phyloP scores from a whole-genome alignment of 2,329 filamentous ascomycete species.

The Exophiala bonariae region DNA sequence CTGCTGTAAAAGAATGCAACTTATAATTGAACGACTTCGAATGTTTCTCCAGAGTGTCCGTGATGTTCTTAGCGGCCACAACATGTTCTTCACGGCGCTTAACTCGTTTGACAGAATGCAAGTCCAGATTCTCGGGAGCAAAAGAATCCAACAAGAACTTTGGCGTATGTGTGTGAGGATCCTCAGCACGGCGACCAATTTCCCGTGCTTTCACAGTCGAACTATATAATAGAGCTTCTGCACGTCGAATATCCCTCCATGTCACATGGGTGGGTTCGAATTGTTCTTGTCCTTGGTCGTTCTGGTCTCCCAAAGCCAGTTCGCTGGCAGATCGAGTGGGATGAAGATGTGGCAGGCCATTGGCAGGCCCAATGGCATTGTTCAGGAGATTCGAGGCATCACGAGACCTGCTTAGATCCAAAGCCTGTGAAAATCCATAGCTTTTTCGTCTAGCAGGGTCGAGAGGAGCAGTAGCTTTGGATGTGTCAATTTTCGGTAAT shows the following conservation, averaged over 20 bases:
- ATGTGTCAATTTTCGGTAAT: slow-evolving; percentile 53
- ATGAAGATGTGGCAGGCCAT: slow-evolving; percentile 25
- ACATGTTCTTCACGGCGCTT: slow-evolving; percentile 53
- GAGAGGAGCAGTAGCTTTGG: slow-evolving; percentile 30
- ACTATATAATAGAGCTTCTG: slow-evolving; percentile 73
- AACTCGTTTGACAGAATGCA: slow-evolving; percentile 35
- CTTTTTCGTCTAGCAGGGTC: slow-evolving; percentile 23
- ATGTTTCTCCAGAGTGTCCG: slow-evolving; percentile 42
- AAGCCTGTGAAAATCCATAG: slow-evolving; percentile 33
- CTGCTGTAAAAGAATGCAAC: slow-evolving; percentile 43
- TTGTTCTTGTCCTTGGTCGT: slow-evolving; percentile 8
- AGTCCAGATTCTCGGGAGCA: slow-evolving; percentile 33
- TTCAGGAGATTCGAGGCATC: slow-evolving; percentile 25
- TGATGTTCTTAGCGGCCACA: slow-evolving; percentile 53
- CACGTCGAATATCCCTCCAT: slow-evolving; percentile 76
- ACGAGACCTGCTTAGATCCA: slow-evolving; percentile 22
- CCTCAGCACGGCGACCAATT: slow-evolving; percentile 66
- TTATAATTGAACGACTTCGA: slow-evolving; percentile 45
- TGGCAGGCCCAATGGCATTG: slow-evolving; percentile 30
- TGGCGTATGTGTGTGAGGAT: slow-evolving; percentile 21
- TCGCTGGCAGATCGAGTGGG: slow-evolving; percentile 13
- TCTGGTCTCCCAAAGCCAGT: slow-evolving; percentile 3
- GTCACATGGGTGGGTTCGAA: slow-evolving; percentile 31
- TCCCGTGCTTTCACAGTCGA: slow-evolving; percentile 89
- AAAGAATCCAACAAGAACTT: slow-evolving; percentile 37